These are phyloP conservation scores for Salix brachista DNA, from an alignment of 345 rosid genomes.

Conservation along the genomic window DNA sequence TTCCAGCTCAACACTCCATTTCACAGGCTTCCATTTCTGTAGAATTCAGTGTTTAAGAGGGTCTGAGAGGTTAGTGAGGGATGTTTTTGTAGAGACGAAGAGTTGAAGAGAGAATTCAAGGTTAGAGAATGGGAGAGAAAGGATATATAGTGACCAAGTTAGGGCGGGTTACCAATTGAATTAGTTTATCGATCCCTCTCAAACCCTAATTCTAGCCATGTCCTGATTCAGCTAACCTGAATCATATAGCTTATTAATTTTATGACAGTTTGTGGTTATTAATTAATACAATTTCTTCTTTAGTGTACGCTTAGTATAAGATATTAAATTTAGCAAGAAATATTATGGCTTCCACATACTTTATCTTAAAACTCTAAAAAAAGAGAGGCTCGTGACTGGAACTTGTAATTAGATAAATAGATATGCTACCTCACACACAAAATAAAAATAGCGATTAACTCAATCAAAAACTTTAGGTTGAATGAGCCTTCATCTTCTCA, in stretches of 20 bases:
- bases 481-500: too few species aligned
- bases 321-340: not conserved
- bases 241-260: not conserved
- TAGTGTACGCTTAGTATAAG: not conserved
- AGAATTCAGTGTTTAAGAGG: not conserved
- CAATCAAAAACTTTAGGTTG: too few species aligned
- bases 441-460: too few species aligned
- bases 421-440: too few species aligned
- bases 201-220: not conserved
- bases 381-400: too few species aligned
- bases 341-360: too few species aligned
- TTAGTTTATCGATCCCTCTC: not conserved
- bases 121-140: not conserved
- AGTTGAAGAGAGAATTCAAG: not conserved
- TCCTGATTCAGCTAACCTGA: slow-evolving; percentile 2
- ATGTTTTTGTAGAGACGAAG: not conserved
- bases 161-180: not conserved
- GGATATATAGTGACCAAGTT: too few species aligned
- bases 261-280: not conserved
- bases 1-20: not conserved
- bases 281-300: not conserved
- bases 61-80: not conserved
- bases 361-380: too few species aligned
- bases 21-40: not conserved
- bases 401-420: too few species aligned